These are phyloP conservation scores for Vinca minor DNA, from an alignment of 257 asterid genomes.

Conservation along the genomic window DNA sequence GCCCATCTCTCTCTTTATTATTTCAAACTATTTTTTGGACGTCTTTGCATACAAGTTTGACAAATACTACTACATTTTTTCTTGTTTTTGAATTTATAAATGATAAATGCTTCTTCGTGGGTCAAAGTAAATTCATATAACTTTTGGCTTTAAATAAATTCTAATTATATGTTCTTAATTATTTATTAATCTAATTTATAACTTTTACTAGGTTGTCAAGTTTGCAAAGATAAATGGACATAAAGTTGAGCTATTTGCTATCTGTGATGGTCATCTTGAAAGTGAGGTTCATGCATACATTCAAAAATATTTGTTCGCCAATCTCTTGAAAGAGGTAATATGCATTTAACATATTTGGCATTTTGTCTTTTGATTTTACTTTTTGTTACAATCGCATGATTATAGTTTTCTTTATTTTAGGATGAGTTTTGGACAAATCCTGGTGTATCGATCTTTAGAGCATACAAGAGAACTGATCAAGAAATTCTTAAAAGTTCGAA, in stretches of 20 bases:
- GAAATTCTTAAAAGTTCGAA: too few species aligned
- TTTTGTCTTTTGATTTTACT: background rate
- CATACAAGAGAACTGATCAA: constrained; percentile 36
- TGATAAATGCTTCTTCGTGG: too few species aligned
- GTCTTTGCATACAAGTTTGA: too few species aligned
- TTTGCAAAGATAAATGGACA: constrained; percentile 22
- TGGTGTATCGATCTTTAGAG: constrained; percentile 22
- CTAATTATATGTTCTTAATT: too few species aligned
- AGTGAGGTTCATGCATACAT: constrained; percentile 30
- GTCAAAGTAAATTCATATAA: too few species aligned
- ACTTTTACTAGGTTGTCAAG: constrained; percentile 66
- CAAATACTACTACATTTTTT: too few species aligned
- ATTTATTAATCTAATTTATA: too few species aligned
- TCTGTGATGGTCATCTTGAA: constrained; percentile 38
- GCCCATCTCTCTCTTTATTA: too few species aligned
- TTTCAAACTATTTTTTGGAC: too few species aligned
- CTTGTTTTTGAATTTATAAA: too few species aligned
- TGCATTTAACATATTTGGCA: background rate
- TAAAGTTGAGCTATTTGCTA: constrained; percentile 35
- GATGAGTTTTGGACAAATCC: constrained; percentile 34
- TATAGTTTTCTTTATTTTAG: constrained; percentile 14
- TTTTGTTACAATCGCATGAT: constrained; percentile 4
- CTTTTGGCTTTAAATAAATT: too few species aligned
- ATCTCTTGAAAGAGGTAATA: constrained; percentile 32
- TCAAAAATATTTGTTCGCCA: constrained; percentile 30